A percentile compares a stretch with the other conserved stretches of the same genome.
phyloP scores from a whole-genome alignment of 73 alveolate species.

The Symbiodinium natans region DNA sequence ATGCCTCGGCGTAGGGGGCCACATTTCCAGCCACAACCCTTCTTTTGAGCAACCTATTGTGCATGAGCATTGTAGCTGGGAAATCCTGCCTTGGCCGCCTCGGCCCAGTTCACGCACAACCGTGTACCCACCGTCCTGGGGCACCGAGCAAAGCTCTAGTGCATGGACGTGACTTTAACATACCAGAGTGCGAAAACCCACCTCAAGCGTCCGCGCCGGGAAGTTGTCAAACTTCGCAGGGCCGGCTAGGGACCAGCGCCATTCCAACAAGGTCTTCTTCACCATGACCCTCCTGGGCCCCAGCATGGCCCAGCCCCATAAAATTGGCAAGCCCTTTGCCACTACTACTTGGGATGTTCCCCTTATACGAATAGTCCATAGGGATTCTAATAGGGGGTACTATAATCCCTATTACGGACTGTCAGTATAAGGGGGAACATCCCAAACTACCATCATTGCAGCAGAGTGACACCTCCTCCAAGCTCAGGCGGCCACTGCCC shows the following conservation, averaged over 20 bases:
- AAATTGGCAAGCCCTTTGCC: too few species aligned
- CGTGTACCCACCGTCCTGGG: slow-evolving; percentile 54
- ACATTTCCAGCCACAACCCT: too few species aligned
- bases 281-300: slow-evolving; percentile 58
- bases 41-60: too few species aligned
- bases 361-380: too few species aligned
- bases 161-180: too few species aligned
- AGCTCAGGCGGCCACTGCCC: slow-evolving; percentile 70
- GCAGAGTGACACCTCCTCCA: slow-evolving; percentile 57
- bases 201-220: slow-evolving; percentile 48
- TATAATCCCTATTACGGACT: too few species aligned
- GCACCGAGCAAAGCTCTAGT: not conserved
- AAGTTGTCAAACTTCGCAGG: slow-evolving; percentile 18
- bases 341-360: not conserved
- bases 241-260: slow-evolving; percentile 66
- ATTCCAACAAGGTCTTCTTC: slow-evolving; percentile 66
- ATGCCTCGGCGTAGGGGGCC: slow-evolving; percentile 11
- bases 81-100: slow-evolving; percentile 44
- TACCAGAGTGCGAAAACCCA: not conserved
- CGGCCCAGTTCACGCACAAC: slow-evolving; percentile 68
- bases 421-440: too few species aligned
- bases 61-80: too few species aligned
- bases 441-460: not conserved
- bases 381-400: too few species aligned
- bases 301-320: not conserved